These are phyloP conservation scores for Paraconiothyrium brasiliense DNA, from an alignment of 2,329 filamentous ascomycete genomes.

Conservation along the genomic window DNA sequence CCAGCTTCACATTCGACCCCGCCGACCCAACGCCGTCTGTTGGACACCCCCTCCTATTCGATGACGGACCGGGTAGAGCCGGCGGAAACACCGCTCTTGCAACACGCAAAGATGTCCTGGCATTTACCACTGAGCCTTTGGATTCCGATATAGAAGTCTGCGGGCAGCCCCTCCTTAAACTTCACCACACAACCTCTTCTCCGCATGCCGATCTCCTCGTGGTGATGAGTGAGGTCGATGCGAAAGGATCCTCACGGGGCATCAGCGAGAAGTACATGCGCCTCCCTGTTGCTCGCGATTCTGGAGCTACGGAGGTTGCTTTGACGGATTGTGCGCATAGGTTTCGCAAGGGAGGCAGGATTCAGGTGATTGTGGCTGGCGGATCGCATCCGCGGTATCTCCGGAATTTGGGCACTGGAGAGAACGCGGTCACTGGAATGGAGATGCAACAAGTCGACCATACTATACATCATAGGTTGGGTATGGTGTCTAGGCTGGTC, in stretches of 20 bases:
- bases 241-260: not conserved
- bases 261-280: not conserved
- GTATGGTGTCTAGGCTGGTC: too few relatives aligned
- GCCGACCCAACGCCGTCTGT: constrained; percentile 23
- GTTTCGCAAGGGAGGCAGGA: not conserved
- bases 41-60: constrained; percentile 18
- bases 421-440: too few relatives aligned
- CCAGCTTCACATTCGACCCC: constrained; percentile 25
- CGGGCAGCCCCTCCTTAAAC: not conserved
- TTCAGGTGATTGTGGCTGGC: not conserved
- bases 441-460: too few relatives aligned
- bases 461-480: too few relatives aligned
- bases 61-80: not conserved
- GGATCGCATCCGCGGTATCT: not conserved
- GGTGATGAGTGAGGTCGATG: not conserved
- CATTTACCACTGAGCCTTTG: not conserved
- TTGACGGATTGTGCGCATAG: not conserved
- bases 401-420: not conserved
- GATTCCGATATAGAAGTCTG: not conserved
- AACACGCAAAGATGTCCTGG: not conserved
- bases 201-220: not conserved
- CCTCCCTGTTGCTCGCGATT: not conserved
- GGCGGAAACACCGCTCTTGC: not conserved
- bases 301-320: not conserved
- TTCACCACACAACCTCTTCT: not conserved